These are phyloP conservation scores for Penicillium freii DNA, from an alignment of 2,329 filamentous ascomycete species.

Conservation along the genomic window DNA sequence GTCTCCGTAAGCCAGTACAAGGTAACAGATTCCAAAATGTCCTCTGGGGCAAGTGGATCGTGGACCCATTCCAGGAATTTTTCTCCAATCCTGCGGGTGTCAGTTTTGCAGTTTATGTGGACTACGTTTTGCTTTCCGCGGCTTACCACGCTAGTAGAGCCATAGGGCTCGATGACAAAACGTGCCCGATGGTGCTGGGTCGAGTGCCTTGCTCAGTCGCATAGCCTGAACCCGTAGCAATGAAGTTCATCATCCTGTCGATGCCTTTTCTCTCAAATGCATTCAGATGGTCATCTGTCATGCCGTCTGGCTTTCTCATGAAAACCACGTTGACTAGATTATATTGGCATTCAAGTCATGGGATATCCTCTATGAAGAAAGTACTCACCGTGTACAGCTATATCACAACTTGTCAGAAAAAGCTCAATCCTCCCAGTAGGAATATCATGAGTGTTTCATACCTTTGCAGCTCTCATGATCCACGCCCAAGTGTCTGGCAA, in stretches of 20 bases:
- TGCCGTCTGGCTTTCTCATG: slow-evolving; percentile 24
- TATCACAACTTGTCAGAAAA: neutral
- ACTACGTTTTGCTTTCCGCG: neutral
- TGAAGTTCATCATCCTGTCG: slow-evolving; percentile 21
- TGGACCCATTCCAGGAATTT: slow-evolving; percentile 41
- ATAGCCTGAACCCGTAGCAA: slow-evolving; percentile 25
- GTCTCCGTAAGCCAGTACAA: slow-evolving; percentile 44
- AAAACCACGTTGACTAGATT: slow-evolving; percentile 29
- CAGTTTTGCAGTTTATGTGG: neutral
- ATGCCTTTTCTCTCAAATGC: slow-evolving; percentile 33
- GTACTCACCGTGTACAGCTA: slow-evolving; percentile 32
- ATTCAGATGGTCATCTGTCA: slow-evolving; percentile 23
- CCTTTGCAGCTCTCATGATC: slow-evolving; percentile 33
- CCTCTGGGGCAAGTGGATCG: slow-evolving; percentile 28
- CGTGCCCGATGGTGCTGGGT: slow-evolving; percentile 36
- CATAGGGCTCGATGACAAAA: slow-evolving; percentile 33
- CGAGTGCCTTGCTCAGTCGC: slow-evolving; percentile 32
- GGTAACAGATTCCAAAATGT: slow-evolving; percentile 35
- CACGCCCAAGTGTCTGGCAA: slow-evolving; percentile 26
- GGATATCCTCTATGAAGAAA: neutral
- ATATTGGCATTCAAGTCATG: slow-evolving; percentile 7
- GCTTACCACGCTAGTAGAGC: slow-evolving; percentile 35
- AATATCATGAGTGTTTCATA: neutral
- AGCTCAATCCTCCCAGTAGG: neutral
- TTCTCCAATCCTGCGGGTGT: slow-evolving; percentile 38